Conservation (phyloP, 108 stramenopile genomes). For the Fistulifera pelliculosa region DNA sequence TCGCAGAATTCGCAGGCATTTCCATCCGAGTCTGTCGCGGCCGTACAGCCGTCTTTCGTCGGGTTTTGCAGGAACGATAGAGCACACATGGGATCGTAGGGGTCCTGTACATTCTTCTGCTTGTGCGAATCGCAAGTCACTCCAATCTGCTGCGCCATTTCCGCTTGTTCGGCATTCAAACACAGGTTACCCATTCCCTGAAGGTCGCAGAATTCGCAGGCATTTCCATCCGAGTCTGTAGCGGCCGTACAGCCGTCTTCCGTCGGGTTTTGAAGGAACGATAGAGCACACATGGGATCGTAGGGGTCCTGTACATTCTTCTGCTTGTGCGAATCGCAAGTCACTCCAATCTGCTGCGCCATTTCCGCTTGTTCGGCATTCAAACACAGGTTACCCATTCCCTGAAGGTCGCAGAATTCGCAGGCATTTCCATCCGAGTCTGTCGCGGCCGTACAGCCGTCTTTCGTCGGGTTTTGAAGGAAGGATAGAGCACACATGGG, state of each 20-base stretch:
- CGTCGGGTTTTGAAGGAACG: slow-evolving; percentile 7
- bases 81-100: slow-evolving; percentile 21
- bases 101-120: slow-evolving; percentile 3
- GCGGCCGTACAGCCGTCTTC: slow-evolving; percentile 6
- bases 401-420: slow-evolving; percentile 17
- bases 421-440: slow-evolving; percentile 22
- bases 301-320: slow-evolving; percentile 2
- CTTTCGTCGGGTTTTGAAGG: slow-evolving; percentile 5
- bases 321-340: slow-evolving; percentile 9
- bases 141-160: slow-evolving; percentile 21
- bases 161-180: slow-evolving; percentile 22
- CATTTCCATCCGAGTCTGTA: slow-evolving; percentile 18
- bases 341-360: slow-evolving; percentile 20
- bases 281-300: slow-evolving; percentile 9
- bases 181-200: slow-evolving; percentile 14
- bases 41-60: slow-evolving; percentile 17
- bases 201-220: slow-evolving; percentile 21
- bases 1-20: slow-evolving; percentile 31
- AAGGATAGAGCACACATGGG: slow-evolving; percentile 6
- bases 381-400: slow-evolving; percentile 17
- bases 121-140: slow-evolving; percentile 8
- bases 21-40: slow-evolving; percentile 25
- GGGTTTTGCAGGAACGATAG: slow-evolving; percentile 12
- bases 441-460: slow-evolving; percentile 8
- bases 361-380: slow-evolving; percentile 23